These are phyloP conservation scores for Arabis alpina DNA, from an alignment of 345 rosid species.

Conservation along the genomic window DNA sequence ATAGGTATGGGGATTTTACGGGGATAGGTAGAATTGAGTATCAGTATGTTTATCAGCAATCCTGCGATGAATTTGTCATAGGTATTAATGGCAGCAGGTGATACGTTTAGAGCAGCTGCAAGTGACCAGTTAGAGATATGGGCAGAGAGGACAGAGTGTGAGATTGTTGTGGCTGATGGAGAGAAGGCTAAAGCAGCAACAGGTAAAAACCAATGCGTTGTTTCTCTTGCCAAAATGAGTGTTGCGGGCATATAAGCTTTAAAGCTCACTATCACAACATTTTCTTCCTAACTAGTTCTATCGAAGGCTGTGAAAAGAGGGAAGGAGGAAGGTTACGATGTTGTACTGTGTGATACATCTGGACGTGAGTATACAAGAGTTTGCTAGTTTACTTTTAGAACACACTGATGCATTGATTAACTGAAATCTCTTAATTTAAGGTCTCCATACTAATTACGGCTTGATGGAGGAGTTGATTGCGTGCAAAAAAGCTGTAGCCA, in stretches of 20 bases:
- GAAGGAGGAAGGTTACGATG: conserved; percentile 81
- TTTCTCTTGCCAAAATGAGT: conserved; percentile 7
- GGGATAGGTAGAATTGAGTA: conserved; percentile 19
- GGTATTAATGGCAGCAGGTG: conserved; percentile 98
- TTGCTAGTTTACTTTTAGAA: conserved; percentile 22
- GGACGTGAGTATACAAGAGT: conserved; percentile 70
- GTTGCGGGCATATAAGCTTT: not conserved
- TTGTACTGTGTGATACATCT: conserved; percentile 92
- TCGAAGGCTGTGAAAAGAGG: conserved; percentile 93
- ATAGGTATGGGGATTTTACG: conserved; percentile 6
- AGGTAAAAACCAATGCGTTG: conserved; percentile 50
- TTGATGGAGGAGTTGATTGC: conserved; percentile 96
- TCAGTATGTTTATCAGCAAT: conserved; percentile 41
- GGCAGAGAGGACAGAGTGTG: conserved; percentile 95
- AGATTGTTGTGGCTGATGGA: conserved; percentile 76
- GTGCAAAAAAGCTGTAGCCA: conserved; percentile 84
- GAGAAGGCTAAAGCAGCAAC: conserved; percentile 87
- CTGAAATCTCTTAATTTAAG: conserved; percentile 47
- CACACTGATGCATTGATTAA: conserved; percentile 23
- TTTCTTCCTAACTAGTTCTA: conserved; percentile 77
- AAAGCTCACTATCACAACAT: conserved; percentile 43
- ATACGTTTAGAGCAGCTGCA: conserved; percentile 98
- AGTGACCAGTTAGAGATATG: conserved; percentile 96
- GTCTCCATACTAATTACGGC: conserved; percentile 94
- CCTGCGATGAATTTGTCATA: conserved; percentile 48